Evolutionary conservation across 2,329 filamentous ascomycete species (phyloP).

Genomic region (Verticillium nonalfalfae): DNA sequence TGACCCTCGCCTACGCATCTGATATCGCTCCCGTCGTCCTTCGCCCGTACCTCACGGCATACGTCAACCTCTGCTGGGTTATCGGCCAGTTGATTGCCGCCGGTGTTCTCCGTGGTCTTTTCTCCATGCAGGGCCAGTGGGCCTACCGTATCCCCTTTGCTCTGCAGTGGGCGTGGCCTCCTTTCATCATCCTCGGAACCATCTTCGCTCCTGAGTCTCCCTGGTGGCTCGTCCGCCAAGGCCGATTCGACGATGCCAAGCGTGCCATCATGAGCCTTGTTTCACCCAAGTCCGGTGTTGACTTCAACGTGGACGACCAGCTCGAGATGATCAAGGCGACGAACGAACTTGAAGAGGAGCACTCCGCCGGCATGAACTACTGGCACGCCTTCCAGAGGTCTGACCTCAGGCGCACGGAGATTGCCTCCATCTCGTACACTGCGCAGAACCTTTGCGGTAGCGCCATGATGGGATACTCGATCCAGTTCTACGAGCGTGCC

Average conservation of each 20-base stretch:
- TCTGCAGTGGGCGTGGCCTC: constrained; percentile 46
- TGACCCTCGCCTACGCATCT: constrained; percentile 46
- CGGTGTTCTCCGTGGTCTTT: constrained; percentile 37
- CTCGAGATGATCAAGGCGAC: constrained; percentile 50
- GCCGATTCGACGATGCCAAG: constrained; percentile 30
- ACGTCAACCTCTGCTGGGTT: constrained; percentile 51
- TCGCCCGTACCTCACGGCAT: constrained; percentile 45
- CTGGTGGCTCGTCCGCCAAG: constrained; percentile 44
- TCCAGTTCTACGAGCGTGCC: constrained; percentile 27
- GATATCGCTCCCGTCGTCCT: constrained; percentile 43
- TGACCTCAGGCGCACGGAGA: constrained; percentile 46
- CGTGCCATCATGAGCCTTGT: constrained; percentile 34
- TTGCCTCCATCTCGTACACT: constrained; percentile 41
- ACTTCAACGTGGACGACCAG: constrained; percentile 37
- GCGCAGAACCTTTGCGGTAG: constrained; percentile 42
- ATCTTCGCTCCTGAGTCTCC: constrained; percentile 45
- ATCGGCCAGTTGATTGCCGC: constrained; percentile 47
- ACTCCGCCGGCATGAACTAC: constrained; percentile 37
- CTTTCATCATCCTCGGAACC: constrained; percentile 36
- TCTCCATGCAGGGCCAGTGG: constrained; percentile 33
- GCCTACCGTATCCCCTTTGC: constrained; percentile 44
- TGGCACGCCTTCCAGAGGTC: constrained; percentile 44
- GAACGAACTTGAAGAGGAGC: constrained; percentile 38
- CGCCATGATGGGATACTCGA: constrained; percentile 35
- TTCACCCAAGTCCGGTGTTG: constrained; percentile 23